phyloP scores from a whole-genome alignment of 83 land plant genomes.

The Picea mariana region DNA sequence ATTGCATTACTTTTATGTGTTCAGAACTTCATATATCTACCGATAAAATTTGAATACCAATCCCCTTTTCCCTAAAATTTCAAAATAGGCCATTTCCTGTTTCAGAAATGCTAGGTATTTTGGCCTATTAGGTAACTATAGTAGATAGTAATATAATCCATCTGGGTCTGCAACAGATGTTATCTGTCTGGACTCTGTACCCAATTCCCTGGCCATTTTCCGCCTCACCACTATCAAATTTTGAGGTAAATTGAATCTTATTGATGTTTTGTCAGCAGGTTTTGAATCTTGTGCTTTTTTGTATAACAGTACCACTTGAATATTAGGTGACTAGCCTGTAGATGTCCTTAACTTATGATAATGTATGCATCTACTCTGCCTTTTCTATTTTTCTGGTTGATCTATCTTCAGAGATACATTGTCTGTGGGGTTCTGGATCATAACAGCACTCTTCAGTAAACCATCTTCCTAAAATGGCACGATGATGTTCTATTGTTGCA shows the following conservation, averaged over 20 bases:
- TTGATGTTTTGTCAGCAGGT: neutral
- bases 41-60: too few relatives aligned
- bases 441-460: neutral
- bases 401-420: neutral
- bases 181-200: neutral
- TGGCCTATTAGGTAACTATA: neutral
- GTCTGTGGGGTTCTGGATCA: neutral
- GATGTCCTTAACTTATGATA: neutral
- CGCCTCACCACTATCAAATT: too few relatives aligned
- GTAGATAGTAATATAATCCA: neutral
- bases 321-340: neutral
- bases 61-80: too few relatives aligned
- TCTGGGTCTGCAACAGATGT: neutral
- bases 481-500: neutral
- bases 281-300: neutral
- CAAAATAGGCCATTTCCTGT: neutral
- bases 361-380: neutral
- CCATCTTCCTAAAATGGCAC: neutral
- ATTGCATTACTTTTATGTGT: too few relatives aligned
- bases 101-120: neutral
- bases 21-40: too few relatives aligned
- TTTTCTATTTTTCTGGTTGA: too few relatives aligned
- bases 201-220: neutral
- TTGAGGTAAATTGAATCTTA: too few relatives aligned
- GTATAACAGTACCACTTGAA: neutral